Conservation (phyloP, 371 early-diverging fungal species). For the Apophysomyces ossiformis region DNA sequence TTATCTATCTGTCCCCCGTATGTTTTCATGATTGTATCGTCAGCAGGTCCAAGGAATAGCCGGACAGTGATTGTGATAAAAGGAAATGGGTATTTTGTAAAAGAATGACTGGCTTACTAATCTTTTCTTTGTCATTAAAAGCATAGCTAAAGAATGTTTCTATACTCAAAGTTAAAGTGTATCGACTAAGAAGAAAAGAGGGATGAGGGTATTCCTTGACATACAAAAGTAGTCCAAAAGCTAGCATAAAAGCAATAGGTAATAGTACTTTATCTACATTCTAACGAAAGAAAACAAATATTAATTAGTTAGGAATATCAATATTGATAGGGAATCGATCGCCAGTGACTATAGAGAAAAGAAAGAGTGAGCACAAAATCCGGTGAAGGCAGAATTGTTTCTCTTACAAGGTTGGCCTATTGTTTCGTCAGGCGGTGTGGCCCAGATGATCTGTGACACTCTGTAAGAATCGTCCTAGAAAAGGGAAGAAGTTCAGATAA, state of each 20-base stretch:
- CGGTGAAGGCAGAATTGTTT: neutral
- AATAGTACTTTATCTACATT: conserved; percentile 8
- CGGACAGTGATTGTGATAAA: too few species aligned
- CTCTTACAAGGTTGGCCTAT: conserved; percentile 12
- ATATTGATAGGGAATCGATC: conserved; percentile 43
- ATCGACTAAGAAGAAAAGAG: neutral
- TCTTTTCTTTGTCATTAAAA: too few species aligned
- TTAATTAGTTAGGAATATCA: conserved; percentile 17
- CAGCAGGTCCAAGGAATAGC: too few species aligned
- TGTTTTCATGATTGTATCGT: too few species aligned
- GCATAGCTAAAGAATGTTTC: too few species aligned
- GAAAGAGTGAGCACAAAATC: neutral
- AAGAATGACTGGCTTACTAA: too few species aligned
- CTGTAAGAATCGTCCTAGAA: conserved; percentile 45
- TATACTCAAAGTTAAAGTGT: too few species aligned
- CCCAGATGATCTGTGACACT: conserved; percentile 54
- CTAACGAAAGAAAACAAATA: conserved; percentile 1
- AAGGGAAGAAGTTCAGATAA: neutral
- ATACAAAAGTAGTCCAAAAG: neutral
- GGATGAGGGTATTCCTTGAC: conserved; percentile 5
- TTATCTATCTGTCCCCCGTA: too few species aligned
- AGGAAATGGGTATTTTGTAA: too few species aligned
- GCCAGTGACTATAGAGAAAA: conserved; percentile 19
- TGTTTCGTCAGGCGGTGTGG: conserved; percentile 36
- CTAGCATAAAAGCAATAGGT: neutral